Evolutionary conservation across 805 yeast species (phyloP), one percentile per base, ranked within the genome.

Genomic region (Saccharomycopsis babjevae): DNA sequence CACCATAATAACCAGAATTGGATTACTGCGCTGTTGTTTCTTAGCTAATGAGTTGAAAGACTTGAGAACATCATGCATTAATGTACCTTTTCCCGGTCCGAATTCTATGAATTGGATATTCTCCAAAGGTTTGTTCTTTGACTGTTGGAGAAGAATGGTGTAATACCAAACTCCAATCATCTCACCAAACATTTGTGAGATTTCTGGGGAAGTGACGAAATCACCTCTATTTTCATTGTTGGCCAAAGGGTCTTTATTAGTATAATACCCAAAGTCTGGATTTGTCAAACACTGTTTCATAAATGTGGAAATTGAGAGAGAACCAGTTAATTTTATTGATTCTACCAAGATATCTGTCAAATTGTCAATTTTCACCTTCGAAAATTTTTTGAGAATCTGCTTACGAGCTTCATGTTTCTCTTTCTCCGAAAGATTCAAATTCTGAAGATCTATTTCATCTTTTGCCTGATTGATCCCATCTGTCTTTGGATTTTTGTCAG

Each of bases 1-100:
- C 22, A 89, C 80, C 71, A 89, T 66, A 8, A 81, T 75, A 2
- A 89, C 69, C 7, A 73, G 60, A 1, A 72, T 65, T 1, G 60
- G 65, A 59, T 76, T 78, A 36, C 79, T 77, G 8, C 71, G 68
- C 6, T 69, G 61, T 10, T 57, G 50, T 25, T 34, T 43, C 28
- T 30, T 39, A 16, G 43, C 28, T 52, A 83, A 72, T 58, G 73
- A 75, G 58, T 77, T 74, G 68, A 84, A 78, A 1, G 79, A 73
- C 13, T 71, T 70, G 64, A 89, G 68, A 55, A 81, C 73, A 68
- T 89, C 96, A 67, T 74, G 74, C 84, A 88, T 83, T 65, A 89
- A 73, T 0, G 96, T 87, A 1, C 96, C 96, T 66, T 79, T 77
- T 4, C 96, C 96, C 0, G 96, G 96, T 0, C 96, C 96, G 70